These are phyloP conservation scores for Irpex rosettiformis DNA, from an alignment of 1,284 basidiomycete genomes.

Conservation along the genomic window DNA sequence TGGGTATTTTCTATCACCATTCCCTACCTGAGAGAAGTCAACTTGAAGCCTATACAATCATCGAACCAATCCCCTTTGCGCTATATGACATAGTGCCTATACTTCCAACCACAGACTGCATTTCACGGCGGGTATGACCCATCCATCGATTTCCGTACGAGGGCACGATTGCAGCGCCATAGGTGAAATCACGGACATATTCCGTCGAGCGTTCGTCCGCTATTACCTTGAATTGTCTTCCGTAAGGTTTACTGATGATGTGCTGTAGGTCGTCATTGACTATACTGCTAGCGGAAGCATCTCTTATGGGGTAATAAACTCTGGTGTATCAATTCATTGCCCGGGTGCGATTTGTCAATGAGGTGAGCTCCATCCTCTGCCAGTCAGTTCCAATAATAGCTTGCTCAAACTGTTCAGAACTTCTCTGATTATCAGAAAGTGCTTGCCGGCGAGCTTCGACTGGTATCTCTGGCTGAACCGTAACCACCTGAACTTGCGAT, in stretches of 20 bases:
- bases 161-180: no score
- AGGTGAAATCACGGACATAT: no score
- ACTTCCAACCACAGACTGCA: no score
- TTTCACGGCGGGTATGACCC: no score
- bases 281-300: neutral
- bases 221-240: no score
- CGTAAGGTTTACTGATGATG: no score
- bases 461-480: neutral
- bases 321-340: neutral
- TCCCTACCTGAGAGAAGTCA: no score
- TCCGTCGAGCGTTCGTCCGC: no score
- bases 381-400: neutral
- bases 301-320: neutral
- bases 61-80: no score
- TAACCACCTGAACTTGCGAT: neutral
- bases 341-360: neutral
- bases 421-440: neutral
- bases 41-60: no score
- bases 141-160: no score
- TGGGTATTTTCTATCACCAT: neutral
- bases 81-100: no score
- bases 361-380: neutral
- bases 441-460: neutral
- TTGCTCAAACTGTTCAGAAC: neutral
- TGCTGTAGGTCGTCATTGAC: neutral